Base-by-base conservation (phyloP, 208 protist species). In the Trypanosoma platydactyli region DNA sequence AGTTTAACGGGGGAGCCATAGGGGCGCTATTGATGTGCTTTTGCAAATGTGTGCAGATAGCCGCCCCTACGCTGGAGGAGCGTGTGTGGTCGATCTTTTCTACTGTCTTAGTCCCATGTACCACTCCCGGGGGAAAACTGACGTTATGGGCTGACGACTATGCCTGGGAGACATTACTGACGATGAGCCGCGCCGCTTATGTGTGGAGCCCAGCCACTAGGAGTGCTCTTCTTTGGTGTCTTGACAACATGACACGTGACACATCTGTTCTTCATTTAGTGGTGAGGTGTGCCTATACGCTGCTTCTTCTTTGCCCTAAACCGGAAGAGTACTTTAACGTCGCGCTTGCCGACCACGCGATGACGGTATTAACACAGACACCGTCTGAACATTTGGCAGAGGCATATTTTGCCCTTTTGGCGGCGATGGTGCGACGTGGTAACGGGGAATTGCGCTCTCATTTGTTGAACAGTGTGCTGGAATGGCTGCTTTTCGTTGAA, bases 141-240 rank as follows among this genome's bases (percentile, higher is more conserved):
- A 75, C 82, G 7, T 67, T 79, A 25, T 93, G 83, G 79, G 86
- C 65, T 22, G 86, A 93, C 74, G 89, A 95, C 54, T 41, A 80
- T 55, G 86, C 80, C 12, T 95, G 89, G 89, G 89, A 92, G 58
- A 58, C 93, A 20, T 66, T 95, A 0, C 74, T 92, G 16, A 49
- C 56, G 9, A 84, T 93, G 70, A 71, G 59, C 18, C 73, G 76
- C 33, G 57, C 54, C 49, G 76, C 83, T 5, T 58, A 44, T 25
- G 41, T 48, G 30, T 83, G 74, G 59, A 41, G 24, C 35, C 13
- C 6, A n/a, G 13, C 3, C 18, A 62, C 63, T 1, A 27, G 22
- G 16, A 73, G 81, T 45, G 86, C 84, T 16, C 60, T 88, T 54
- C 5, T 50, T 9, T 81, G 79, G 71, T 71, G 74, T 29, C 44